Evolutionary conservation across 495 filamentous ascomycete species (phyloP).

Genomic region (Peziza echinospora): DNA sequence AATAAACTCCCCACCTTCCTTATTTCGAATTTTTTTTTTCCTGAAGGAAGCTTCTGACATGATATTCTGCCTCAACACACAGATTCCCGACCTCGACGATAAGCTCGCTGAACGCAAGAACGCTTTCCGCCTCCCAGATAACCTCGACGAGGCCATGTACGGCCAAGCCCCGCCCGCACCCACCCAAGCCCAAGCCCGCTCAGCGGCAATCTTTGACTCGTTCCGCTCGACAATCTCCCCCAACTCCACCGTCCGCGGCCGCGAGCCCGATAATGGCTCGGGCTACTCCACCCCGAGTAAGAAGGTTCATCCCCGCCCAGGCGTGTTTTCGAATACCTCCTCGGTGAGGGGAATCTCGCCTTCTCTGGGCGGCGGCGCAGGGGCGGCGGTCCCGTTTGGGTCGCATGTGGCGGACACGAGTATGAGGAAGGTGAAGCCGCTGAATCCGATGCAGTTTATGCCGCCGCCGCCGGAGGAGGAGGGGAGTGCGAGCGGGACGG

Average conservation of each 20-base stretch:
- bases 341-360: constrained; percentile 10
- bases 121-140: constrained; percentile 36
- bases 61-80: too few species aligned
- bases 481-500: constrained; percentile 20
- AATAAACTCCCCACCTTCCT: too few species aligned
- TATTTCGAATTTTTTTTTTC: too few species aligned
- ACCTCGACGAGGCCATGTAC: constrained; percentile 13
- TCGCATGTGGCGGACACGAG: constrained; percentile 13
- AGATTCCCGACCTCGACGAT: constrained; percentile 54
- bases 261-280: constrained; percentile 7
- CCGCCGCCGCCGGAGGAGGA: constrained; percentile 13
- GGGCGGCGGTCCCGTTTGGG: constrained; percentile 4
- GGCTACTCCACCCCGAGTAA: constrained; percentile 4
- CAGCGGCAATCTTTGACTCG: not conserved
- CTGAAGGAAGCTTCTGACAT: too few species aligned
- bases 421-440: constrained; percentile 9
- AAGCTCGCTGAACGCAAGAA: constrained; percentile 50
- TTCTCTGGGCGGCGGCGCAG: constrained; percentile 5
- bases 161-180: not conserved
- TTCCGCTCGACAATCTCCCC: constrained; percentile 5
- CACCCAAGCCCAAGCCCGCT: not conserved
- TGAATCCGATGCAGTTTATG: constrained; percentile 15
- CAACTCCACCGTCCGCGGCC: not conserved
- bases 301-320: constrained; percentile 3
- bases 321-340: not conserved